Evolutionary conservation across 495 filamentous ascomycete genomes (phyloP).

Genomic region (Penicillium bovifimosum): DNA sequence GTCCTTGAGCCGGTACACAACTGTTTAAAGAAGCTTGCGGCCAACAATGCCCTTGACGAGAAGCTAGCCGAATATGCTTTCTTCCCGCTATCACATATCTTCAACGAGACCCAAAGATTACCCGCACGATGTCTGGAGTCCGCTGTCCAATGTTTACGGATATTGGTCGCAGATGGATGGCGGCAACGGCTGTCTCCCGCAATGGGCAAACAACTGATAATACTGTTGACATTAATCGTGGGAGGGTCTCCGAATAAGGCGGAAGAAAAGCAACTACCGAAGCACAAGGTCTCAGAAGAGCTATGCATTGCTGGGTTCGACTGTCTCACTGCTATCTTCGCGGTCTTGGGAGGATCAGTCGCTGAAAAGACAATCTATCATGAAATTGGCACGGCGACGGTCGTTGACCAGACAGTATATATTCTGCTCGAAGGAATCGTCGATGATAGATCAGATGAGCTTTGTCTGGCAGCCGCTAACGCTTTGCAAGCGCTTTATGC

Average conservation of each 20-base stretch:
- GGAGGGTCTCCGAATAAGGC: constrained; percentile 58
- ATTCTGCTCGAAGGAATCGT: constrained; percentile 67
- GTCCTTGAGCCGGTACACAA: constrained; percentile 50
- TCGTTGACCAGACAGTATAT: constrained; percentile 80
- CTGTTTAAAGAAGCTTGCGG: constrained; percentile 48
- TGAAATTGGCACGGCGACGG: constrained; percentile 50
- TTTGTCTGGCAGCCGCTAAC: constrained; percentile 61
- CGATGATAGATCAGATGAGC: constrained; percentile 51
- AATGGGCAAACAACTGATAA: constrained; percentile 76
- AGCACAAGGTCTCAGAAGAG: constrained; percentile 57
- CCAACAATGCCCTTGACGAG: constrained; percentile 57
- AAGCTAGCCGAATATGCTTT: constrained; percentile 92
- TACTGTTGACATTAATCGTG: constrained; percentile 74
- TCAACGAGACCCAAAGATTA: constrained; percentile 66
- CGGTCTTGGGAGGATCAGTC: constrained; percentile 34
- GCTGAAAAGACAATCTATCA: constrained; percentile 54
- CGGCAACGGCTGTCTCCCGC: constrained; percentile 56
- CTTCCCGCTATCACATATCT: constrained; percentile 84
- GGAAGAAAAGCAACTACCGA: constrained; percentile 26
- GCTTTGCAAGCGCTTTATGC: constrained; percentile 58
- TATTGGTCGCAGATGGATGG: constrained; percentile 77
- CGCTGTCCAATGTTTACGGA: constrained; percentile 62
- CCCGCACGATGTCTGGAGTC: constrained; percentile 70
- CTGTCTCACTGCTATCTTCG: constrained; percentile 51
- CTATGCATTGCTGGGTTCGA: constrained; percentile 55